Base-by-base conservation (phyloP, 352 stramenopile genomes). In the Pythium dissotocum region DNA sequence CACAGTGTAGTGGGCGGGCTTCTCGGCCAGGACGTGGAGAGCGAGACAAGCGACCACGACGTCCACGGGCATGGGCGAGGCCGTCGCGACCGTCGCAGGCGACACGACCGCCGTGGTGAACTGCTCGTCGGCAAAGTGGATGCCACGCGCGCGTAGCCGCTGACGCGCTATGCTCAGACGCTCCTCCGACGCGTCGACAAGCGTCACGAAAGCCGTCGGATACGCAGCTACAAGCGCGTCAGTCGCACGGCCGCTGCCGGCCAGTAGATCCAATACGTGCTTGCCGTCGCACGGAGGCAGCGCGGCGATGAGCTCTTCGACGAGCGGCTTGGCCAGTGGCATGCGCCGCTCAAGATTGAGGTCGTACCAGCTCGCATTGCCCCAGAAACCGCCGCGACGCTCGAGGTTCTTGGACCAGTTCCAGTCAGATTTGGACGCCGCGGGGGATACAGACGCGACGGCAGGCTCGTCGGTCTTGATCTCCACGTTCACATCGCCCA, bases 331-430 rank as follows among this genome's bases (percentile, higher is more conserved):
- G n/a, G 77, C 82, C 16, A 87, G 72, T 24, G 84, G 84, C 70
- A 94, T 63, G 42, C 86, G 79, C 18, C 65, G 75, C 60, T 79
- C 64, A 7, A 94, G 40, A 18, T 94, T 76, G 51, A 91, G 72
- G 42, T 94, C 86, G 73, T 94, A 94, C 86, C 86, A 94, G 63
- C 79, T 78, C 18, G 84, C 79, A 44, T 94, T 80, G 26, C 81
- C 80, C 83, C 84, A 94, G 58, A 94, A 94, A 12, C 86, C 86
- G 7, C 80, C 77, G 10, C 77, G 75, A 6, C 79, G 80, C 48
- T 84, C 64, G n/a, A 92, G 65, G 58, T 92, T 92, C n/a, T 65
- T 78, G 18, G 63, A 28, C 83, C 83, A 91, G 53, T 69, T 85
- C 67, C 61, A 67, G 14, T 65, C 57, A 21, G 49, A 28, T n/a